Evolutionary conservation across 177 flowering plant species (phyloP), one percentile per base, ranked within the genome.

Genomic region (Vitis hybrid): DNA sequence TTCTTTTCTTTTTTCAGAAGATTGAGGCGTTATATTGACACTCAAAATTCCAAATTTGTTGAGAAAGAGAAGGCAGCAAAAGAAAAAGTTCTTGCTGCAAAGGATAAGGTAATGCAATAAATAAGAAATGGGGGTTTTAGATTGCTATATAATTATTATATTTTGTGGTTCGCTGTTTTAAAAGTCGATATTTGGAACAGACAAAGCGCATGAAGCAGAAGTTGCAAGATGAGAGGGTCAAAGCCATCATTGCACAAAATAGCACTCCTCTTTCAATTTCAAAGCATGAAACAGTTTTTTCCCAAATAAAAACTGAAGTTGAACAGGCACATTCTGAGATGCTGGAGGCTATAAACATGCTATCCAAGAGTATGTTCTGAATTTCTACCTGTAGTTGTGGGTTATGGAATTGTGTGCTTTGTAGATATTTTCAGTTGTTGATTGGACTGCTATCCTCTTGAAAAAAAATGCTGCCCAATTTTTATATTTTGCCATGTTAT

Each of bases 11-110:
- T 49, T n/a, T 56, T 77, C 79, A 91, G 96, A 34, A 49, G 67
- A 34, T 32, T 87, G 67, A 82, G 93, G 78, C 75, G 8, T 49
- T 85, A 84, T 86, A 87, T 89, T 70, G 87, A 87, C 2, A 72
- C 78, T 17, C 83, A 84, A 71, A 77, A 80, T 56, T 58, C 65
- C 14, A 74, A 75, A 52, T 69, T 49, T 74, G 54, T 52, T 64
- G 83, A 81, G 67, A 75, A 63, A 69, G 66, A 64, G 72, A 87
- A 81, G 70, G 72, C 77, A 66, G 84, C 83, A 54, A 85, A 72
- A 79, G 84, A 66, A 64, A 86, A 81, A 51, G 65, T 91, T 77
- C 11, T 26, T 54, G 87, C 78, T 50, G 88, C 89, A 65, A 87
- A 74, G 66, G 74, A 79, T 21, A 87, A 86, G 90, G 96, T 89